Percentiles rank a stretch among this genome's conserved stretches.
phyloP scores from a whole-genome alignment of 352 stramenopile genomes.

The Globisporangium apiculatum region DNA sequence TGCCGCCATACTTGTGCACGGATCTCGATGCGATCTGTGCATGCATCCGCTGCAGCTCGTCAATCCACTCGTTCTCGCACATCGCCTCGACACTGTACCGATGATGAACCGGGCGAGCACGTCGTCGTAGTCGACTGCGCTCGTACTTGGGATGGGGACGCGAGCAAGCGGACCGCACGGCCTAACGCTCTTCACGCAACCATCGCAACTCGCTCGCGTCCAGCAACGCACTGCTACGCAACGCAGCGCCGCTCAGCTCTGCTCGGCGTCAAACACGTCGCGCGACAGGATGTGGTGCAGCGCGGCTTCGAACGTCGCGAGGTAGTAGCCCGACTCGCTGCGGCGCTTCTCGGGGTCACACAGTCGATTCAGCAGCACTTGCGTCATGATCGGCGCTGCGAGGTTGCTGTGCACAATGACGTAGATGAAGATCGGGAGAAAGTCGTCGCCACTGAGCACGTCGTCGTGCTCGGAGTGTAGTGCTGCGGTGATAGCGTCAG shows the following conservation, averaged over 20 bases:
- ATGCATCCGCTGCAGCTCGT: not conserved
- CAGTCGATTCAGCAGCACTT: slow-evolving; percentile 76
- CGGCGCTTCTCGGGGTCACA: slow-evolving; percentile 80
- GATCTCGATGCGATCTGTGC: no score
- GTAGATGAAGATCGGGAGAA: slow-evolving; percentile 87
- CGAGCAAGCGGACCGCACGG: no score
- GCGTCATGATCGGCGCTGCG: slow-evolving; percentile 65
- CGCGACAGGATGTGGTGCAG: slow-evolving; percentile 75
- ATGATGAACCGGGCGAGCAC: no score
- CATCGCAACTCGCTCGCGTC: no score
- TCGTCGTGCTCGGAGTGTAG: slow-evolving; percentile 33
- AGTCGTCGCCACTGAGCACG: slow-evolving; percentile 79
- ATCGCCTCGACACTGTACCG: no score
- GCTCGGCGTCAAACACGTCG: slow-evolving; percentile 22
- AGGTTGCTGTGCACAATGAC: slow-evolving; percentile 82
- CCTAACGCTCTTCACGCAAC: no score
- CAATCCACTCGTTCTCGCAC: not conserved
- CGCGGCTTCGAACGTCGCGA: slow-evolving; percentile 77
- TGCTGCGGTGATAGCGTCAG: not conserved
- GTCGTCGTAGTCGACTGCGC: not conserved
- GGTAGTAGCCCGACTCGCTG: slow-evolving; percentile 85
- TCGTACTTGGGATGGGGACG: not conserved
- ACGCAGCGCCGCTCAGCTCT: slow-evolving; percentile 3
- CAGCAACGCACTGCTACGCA: no score
- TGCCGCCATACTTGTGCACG: no score